Conservation (phyloP, 2,329 filamentous ascomycete genomes). For the Botrytis aclada region DNA sequence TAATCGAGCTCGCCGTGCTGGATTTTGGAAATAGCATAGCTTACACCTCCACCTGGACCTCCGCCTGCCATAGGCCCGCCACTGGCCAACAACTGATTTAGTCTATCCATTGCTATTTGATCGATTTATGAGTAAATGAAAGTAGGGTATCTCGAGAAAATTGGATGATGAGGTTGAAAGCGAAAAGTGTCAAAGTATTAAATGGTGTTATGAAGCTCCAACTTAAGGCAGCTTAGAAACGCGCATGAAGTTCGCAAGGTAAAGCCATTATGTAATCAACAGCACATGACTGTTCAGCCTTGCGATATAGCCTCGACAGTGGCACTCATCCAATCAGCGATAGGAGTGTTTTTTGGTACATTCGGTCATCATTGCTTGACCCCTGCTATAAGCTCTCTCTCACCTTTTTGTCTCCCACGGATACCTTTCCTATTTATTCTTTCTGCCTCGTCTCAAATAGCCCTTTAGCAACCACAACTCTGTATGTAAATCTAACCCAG, state of each 20-base stretch:
- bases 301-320: constrained; percentile 10
- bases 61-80: constrained; percentile 66
- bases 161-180: not conserved
- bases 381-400: constrained; percentile 13
- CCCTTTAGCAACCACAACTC: not conserved
- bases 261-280: constrained; percentile 12
- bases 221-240: constrained; percentile 24
- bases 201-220: constrained; percentile 23
- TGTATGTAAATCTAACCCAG: not conserved
- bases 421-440: not conserved
- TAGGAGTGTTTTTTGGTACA: not conserved
- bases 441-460: not conserved
- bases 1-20: constrained; percentile 16
- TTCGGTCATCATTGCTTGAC: constrained; percentile 17
- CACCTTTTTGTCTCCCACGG: not conserved
- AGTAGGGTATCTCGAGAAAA: constrained; percentile 9
- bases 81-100: constrained; percentile 81
- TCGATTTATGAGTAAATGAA: constrained; percentile 10
- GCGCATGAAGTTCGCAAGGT: constrained; percentile 15
- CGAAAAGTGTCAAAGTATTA: constrained; percentile 11
- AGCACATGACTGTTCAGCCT: constrained; percentile 15
- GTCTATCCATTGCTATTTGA: constrained; percentile 69
- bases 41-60: constrained; percentile 57
- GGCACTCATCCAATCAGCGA: not conserved
- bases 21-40: constrained; percentile 32